These are phyloP conservation scores for Prunus padus DNA, from an alignment of 306 rosid genomes.

Conservation along the genomic window DNA sequence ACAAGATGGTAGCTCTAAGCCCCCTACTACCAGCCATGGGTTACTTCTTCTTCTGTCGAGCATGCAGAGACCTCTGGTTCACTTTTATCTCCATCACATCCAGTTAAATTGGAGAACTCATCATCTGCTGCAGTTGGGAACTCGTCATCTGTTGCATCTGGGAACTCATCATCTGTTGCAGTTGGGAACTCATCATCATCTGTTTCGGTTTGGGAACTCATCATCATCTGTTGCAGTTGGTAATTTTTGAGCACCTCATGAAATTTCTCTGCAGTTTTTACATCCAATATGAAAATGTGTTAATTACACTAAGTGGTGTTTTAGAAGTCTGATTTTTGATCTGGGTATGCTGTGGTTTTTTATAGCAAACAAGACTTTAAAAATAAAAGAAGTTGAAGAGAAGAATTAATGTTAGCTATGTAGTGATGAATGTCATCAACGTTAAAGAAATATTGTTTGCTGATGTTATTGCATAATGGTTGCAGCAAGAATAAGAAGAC, in stretches of 20 bases:
- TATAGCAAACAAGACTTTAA: not conserved
- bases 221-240: too few relatives aligned
- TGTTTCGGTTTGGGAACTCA: constrained; percentile 42
- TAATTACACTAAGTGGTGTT: not conserved
- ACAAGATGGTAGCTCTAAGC: constrained; percentile 54
- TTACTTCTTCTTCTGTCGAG: constrained; percentile 42
- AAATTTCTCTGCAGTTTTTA: not conserved
- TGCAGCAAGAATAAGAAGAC: constrained; percentile 59
- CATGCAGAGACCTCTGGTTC: constrained; percentile 44
- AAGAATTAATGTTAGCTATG: not conserved
- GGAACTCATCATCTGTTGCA: not conserved
- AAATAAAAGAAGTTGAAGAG: not conserved
- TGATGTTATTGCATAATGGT: constrained; percentile 5
- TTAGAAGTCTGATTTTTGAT: not conserved
- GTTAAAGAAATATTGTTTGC: constrained; percentile 19
- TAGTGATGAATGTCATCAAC: constrained; percentile 8
- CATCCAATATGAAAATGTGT: not conserved
- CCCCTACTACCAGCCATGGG: constrained; percentile 34
- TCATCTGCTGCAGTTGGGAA: too few relatives aligned
- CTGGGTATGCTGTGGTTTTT: not conserved
- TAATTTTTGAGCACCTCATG: constrained; percentile 21
- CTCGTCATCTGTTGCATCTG: too few relatives aligned
- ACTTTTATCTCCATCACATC: constrained; percentile 43
- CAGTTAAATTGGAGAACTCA: constrained; percentile 39
- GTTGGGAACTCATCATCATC: not conserved